Evolutionary conservation across 306 rosid genomes (phyloP), one percentile per base, ranked within the genome.

Genomic region (Castanea sativa): DNA sequence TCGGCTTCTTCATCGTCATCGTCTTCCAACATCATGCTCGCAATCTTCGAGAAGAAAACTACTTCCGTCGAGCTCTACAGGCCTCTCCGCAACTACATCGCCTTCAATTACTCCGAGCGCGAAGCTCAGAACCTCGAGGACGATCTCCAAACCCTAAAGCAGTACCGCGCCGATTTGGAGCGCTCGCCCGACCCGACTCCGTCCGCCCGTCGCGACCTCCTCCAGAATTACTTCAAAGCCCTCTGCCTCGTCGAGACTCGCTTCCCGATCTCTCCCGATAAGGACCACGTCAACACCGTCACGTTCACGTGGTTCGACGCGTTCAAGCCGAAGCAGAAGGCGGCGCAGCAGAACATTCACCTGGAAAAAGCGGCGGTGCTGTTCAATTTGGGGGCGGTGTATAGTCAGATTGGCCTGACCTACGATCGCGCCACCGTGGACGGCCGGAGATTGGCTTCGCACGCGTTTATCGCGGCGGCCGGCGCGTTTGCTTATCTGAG

Each of bases 201-300:
- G 65, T 74, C 98, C 0, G 16, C 97, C 41, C 98, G 99, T 33
- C 97, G 98, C 5, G 99, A 95, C 86, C 94, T 95, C 45, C 83
- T 95, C 41, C 92, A 87, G 73, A 84, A 81, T 57, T 95, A 95
- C 80, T 95, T 49, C 86, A 91, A 82, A 80, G 84, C 97, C 63
- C 98, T 95, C 27, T 95, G 97, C 82, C 96, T 89, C 13, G 93
- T 91, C 3, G 98, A 95, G 86, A 91, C 99, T 1, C 99, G 99
- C 4, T 95, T 95, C 80, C 99, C 99, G 1, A 95, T 95, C 79
- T 95, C 99, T 3, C 80, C 96, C 6, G 98, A 93, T 20, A 91
- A 86, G 29, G 97, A 89, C 41, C 99, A 95, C 78, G 86, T 95
- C 85, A 95, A 91, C 76, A 51, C 90, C 53, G 53, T 95, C 76